Conservation (phyloP, 441 rosid genomes). For the Cnidoscolus chayamansa region DNA sequence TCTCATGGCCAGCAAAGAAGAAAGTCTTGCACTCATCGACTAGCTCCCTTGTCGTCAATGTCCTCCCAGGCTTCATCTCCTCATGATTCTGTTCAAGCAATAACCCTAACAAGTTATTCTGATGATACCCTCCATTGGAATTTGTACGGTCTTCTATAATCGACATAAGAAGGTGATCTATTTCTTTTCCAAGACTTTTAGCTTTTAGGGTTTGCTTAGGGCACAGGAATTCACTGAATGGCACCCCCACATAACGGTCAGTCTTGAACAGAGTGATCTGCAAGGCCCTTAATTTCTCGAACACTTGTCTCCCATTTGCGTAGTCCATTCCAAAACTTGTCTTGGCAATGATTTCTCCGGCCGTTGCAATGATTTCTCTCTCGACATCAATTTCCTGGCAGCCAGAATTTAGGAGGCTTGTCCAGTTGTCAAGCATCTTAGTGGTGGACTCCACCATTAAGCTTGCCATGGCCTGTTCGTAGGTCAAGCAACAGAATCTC, state of each 20-base stretch:
- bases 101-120: constrained; percentile 59
- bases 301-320: constrained; percentile 52
- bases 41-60: constrained; percentile 55
- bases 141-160: constrained; percentile 53
- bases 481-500: background rate
- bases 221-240: constrained; percentile 53
- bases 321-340: constrained; percentile 77
- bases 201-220: constrained; percentile 55
- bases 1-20: constrained; percentile 95
- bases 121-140: constrained; percentile 19
- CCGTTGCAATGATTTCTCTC: constrained; percentile 54
- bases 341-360: constrained; percentile 86
- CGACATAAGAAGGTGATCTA: constrained; percentile 55
- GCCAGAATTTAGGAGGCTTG: constrained; percentile 40
- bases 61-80: constrained; percentile 41
- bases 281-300: constrained; percentile 64
- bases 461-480: constrained; percentile 40
- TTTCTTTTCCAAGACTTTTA: constrained; percentile 60
- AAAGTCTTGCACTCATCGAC: constrained; percentile 95
- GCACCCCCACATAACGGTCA: constrained; percentile 81
- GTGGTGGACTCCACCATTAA: constrained; percentile 71
- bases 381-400: constrained; percentile 60
- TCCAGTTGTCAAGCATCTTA: constrained; percentile 47
- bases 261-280: constrained; percentile 68
- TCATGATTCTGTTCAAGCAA: constrained; percentile 40